Evolutionary conservation across 805 yeast genomes (phyloP).

Genomic region (Wickerhamomyces bisporus): DNA sequence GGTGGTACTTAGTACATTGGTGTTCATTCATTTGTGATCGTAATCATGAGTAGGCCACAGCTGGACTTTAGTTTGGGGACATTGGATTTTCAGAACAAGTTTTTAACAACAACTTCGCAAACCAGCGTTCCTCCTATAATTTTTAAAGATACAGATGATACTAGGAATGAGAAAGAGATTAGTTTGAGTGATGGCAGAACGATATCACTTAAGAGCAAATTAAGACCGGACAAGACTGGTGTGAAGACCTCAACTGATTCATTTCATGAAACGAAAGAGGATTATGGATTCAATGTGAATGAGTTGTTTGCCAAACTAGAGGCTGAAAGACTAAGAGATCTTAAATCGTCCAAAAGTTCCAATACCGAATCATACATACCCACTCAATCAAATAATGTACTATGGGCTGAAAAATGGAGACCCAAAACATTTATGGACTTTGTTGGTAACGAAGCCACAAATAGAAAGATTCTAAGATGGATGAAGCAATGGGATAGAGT

Average conservation of each 20-base stretch:
- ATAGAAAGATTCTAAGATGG: slow-evolving; percentile 59
- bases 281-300: slow-evolving; percentile 35
- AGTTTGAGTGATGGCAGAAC: neutral
- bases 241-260: neutral
- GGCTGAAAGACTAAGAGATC: slow-evolving; percentile 15
- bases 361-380: slow-evolving; percentile 3
- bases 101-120: slow-evolving; percentile 5
- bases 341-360: neutral
- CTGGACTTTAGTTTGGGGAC: slow-evolving; percentile 16
- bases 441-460: slow-evolving; percentile 63
- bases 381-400: slow-evolving; percentile 5
- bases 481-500: slow-evolving; percentile 59
- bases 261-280: slow-evolving; percentile 20
- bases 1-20: no score
- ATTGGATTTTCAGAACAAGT: slow-evolving; percentile 17
- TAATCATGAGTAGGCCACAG: slow-evolving; percentile 17
- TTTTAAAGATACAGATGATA: neutral
- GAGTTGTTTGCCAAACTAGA: slow-evolving; percentile 30
- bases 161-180: neutral
- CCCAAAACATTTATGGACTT: slow-evolving; percentile 61
- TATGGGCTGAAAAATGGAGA: slow-evolving; percentile 65
- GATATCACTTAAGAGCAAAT: neutral
- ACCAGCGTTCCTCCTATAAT: neutral
- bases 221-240: neutral
- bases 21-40: no score